Conservation (phyloP, 495 filamentous ascomycete species). For the Aspergillus leporis region DNA sequence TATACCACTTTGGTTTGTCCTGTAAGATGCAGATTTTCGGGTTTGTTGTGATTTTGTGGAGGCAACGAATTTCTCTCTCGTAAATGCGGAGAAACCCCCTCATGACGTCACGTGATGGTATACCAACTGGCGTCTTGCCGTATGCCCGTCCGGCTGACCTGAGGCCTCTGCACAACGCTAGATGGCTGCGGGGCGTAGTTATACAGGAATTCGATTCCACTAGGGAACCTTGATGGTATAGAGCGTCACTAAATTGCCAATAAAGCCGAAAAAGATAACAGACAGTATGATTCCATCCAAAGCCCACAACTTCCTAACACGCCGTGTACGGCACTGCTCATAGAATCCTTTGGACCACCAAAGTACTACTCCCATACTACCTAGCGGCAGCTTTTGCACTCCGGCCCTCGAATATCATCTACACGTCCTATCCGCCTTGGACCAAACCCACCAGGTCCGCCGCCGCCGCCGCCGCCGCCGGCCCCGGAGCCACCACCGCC, state of each 20-base stretch:
- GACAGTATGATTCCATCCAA: background rate
- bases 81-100: conserved; percentile 13
- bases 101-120: conserved; percentile 7
- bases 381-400: conserved; percentile 36
- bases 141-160: too few species aligned
- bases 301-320: background rate
- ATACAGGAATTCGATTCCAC: background rate
- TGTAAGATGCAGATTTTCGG: background rate
- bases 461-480: conserved; percentile 29
- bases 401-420: conserved; percentile 44
- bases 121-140: background rate
- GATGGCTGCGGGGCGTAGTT: too few species aligned
- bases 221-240: background rate
- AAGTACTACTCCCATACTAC: background rate
- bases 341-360: background rate
- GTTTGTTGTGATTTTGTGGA: background rate
- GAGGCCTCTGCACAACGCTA: too few species aligned
- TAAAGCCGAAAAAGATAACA: background rate
- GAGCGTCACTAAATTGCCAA: background rate
- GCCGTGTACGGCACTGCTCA: background rate
- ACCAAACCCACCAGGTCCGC: conserved; percentile 30
- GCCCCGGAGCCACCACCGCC: conserved; percentile 25
- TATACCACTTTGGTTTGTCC: background rate
- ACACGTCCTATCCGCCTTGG: conserved; percentile 38
- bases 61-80: background rate